Conservation (phyloP, 139 green algal species). For the Nannochloris sp. region DNA sequence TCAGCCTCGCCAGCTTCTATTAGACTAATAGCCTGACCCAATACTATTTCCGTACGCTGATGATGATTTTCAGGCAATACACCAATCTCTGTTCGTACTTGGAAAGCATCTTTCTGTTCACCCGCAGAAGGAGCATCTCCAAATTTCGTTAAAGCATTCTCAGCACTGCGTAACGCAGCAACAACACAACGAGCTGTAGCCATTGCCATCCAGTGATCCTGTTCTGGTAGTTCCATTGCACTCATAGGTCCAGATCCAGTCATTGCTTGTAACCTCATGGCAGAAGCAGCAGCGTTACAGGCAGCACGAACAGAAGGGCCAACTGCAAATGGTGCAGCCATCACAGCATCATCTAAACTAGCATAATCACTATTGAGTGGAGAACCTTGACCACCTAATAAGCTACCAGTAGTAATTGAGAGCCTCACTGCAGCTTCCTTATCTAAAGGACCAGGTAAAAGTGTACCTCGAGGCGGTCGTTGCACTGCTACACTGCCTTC, state of each 20-base stretch:
- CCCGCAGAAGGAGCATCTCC: not conserved
- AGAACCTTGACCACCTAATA: slow-evolving; percentile 12
- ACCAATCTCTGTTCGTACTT: slow-evolving; percentile 38
- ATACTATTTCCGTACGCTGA: not conserved
- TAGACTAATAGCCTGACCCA: slow-evolving; percentile 5
- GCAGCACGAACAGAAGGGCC: not conserved
- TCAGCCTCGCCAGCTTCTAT: not conserved
- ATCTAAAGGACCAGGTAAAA: slow-evolving; percentile 22
- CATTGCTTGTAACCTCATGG: slow-evolving; percentile 37
- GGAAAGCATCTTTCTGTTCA: not conserved
- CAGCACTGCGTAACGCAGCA: not conserved
- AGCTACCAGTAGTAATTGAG: not conserved
- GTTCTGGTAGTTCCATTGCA: slow-evolving; percentile 35
- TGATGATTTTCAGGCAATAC: slow-evolving; percentile 40
- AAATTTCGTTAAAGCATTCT: not conserved
- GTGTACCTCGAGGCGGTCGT: slow-evolving; percentile 11
- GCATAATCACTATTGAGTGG: slow-evolving; percentile 3
- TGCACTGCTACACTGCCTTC: slow-evolving; percentile 21
- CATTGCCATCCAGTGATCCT: slow-evolving; percentile 31
- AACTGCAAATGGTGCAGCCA: slow-evolving; percentile 8
- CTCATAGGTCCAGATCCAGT: slow-evolving; percentile 32
- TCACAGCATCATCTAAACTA: not conserved
- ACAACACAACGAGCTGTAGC: not conserved
- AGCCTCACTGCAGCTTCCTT: slow-evolving; percentile 11
- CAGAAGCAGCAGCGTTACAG: slow-evolving; percentile 13